These are phyloP conservation scores for Suhomyces anneliseae DNA, from an alignment of 1,139 yeast species.

Conservation along the genomic window DNA sequence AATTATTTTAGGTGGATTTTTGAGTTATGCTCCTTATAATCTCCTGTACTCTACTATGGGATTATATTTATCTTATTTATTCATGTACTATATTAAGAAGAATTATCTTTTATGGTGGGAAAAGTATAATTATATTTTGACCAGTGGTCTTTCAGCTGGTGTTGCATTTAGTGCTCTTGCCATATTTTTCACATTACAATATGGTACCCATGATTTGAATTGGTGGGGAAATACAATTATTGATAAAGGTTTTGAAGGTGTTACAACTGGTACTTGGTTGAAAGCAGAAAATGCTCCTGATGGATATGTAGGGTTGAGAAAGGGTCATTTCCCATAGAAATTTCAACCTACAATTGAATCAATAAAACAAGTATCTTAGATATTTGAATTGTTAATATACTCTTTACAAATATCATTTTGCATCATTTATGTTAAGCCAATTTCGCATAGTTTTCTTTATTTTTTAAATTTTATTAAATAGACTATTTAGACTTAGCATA, in stretches of 20 bases:
- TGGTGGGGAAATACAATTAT: conserved; percentile 66
- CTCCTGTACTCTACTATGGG: conserved; percentile 56
- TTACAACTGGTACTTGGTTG: conserved; percentile 28
- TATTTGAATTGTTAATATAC: not conserved
- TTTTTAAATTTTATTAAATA: no score
- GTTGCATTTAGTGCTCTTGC: conserved; percentile 57
- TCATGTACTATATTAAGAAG: conserved; percentile 53
- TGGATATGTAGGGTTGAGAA: conserved; percentile 46
- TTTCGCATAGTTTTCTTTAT: not conserved
- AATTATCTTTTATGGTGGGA: conserved; percentile 61
- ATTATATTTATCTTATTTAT: conserved; percentile 44
- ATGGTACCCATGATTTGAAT: conserved; percentile 33
- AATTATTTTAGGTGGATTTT: conserved; percentile 47
- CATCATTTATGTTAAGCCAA: not conserved
- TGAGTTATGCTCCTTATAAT: conserved; percentile 55
- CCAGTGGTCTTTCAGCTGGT: conserved; percentile 58
- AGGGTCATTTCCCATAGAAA: conserved; percentile 38
- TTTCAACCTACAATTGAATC: not conserved
- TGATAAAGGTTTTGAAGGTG: conserved; percentile 47
- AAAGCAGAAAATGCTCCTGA: conserved; percentile 37
- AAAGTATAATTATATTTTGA: conserved; percentile 59
- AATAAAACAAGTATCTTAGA: not conserved
- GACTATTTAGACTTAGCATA: not conserved
- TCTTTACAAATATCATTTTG: not conserved
- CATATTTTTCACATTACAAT: conserved; percentile 56